Evolutionary conservation across 1,139 yeast species (phyloP), one percentile per base, ranked within the genome.

Genomic region (Geotrichum bryndzae): DNA sequence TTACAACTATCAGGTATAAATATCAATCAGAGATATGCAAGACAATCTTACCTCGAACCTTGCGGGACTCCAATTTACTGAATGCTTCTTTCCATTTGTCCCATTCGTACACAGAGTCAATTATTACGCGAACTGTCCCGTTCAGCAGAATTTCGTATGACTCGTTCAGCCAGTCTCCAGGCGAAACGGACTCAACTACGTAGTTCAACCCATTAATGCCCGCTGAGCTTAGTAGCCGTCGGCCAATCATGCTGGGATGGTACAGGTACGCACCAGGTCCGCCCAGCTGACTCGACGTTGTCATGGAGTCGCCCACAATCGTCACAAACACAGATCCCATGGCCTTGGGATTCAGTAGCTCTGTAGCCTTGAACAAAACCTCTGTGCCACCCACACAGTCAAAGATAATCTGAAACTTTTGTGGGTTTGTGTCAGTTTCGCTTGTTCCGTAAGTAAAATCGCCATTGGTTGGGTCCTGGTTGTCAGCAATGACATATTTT

Each of bases 11-110:
- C 18, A 57, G 15, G 27, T 53, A 31, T 38, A 11, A 13, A 15
- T 35, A 29, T 60, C 23, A 57, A 52, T 48, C 51, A 22, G 59
- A 52, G 13, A 60, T 57, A 22, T 59, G 54, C 22, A 75, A 55
- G 7, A 88, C 80, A 51, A 88, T 78, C 70, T 88, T 88, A 51
- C 96, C 96, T 63, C 78, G 79, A 2, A 87, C 85, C 58, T 73
- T 77, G 61, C 82, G 82, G 18, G 78, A 72, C 18, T 71, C 72
- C 50, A 86, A 71, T 64, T 74, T 76, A 6, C 80, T 80, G 59
- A 81, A 69, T 0, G 90, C 94, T 5, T 75, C 70, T 56, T 80
- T 69, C 66, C 74, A 82, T 18, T 86, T 80, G 3, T 76, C 80
- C 68, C 86, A 79, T 4, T 78, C 71, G 66, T 76, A 79, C 27